Evolutionary conservation across 768 basidiomycete genomes (phyloP), one percentile per base, ranked within the genome.

Genomic region (Suillus luteus): DNA sequence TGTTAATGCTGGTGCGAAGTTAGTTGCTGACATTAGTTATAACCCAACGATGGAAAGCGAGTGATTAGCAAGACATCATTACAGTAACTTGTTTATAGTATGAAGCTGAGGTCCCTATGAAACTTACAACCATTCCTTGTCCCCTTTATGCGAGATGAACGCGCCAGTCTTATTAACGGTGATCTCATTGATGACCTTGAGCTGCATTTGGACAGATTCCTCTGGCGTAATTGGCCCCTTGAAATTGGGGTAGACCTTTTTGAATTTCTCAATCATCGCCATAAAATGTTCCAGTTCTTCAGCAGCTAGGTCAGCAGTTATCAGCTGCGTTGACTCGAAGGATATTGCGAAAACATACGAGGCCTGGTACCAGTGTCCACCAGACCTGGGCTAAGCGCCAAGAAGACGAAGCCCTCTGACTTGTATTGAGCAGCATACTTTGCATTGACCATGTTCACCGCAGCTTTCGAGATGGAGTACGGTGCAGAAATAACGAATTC

Each of bases 381-480:
- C 8, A 78, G 17, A 5, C 79, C 80, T 4, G 80, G 80, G 60
- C 74, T 75, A 60, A 80, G 61, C 5, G 75, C 67, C 17, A 80
- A 69, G 73, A 80, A 77, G 2, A 72, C 54, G 63, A 79, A 40
- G 10, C 77, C 78, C 55, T 80, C 77, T 5, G 64, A 31, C 63
- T 73, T 73, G 65, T 64, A 72, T 44, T 68, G 51, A 8, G 65
- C 67, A 4, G 79, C 77, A 62, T 77, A 81, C 65, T 80, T 78
- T 19, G 72, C 76, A 12, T 73, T 66, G 27, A 70, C 76, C 70
- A 79, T 72, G 62, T 80, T 77, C 10, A 77, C 43, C 3, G 76
- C 80, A 5, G 75, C 73, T 69, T 82, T 80, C 60, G 78, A 72
- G 33, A 77, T 69, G 35, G 68, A 62, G 68, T 82, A 82, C 10